phyloP scores from a whole-genome alignment of 805 yeast genomes.

The Pichia californica region DNA sequence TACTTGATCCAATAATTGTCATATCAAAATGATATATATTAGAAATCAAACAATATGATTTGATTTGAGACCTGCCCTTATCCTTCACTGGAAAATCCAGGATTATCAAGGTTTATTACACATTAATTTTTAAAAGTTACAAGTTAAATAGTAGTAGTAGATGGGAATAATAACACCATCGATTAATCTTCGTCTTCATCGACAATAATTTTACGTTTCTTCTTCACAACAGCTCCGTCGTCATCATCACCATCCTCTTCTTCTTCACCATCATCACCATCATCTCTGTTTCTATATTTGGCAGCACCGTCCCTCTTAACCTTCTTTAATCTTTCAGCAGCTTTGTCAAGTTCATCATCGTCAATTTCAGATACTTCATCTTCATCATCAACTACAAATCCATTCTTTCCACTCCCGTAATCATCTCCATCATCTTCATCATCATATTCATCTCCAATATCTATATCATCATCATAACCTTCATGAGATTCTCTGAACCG shows the following conservation, averaged over 20 bases:
- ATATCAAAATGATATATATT: too few species aligned
- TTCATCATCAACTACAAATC: slow-evolving; percentile 33
- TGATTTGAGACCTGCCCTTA: too few species aligned
- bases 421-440: slow-evolving; percentile 16
- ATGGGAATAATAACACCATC: too few species aligned
- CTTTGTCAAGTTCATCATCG: slow-evolving; percentile 39
- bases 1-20: too few species aligned
- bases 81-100: too few species aligned
- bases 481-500: slow-evolving; percentile 27
- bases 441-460: slow-evolving; percentile 14
- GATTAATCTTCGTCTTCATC: slow-evolving; percentile 29
- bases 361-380: slow-evolving; percentile 25
- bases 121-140: too few species aligned
- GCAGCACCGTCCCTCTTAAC: slow-evolving; percentile 52
- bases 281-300: slow-evolving; percentile 46
- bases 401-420: slow-evolving; percentile 26
- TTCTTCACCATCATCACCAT: slow-evolving; percentile 48
- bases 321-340: slow-evolving; percentile 52
- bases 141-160: too few species aligned
- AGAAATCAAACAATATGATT: too few species aligned
- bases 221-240: slow-evolving; percentile 38
- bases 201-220: slow-evolving; percentile 41
- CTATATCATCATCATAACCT: slow-evolving; percentile 9
- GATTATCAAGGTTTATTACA: too few species aligned
- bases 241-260: slow-evolving; percentile 47